Evolutionary conservation across 2,329 filamentous ascomycete species (phyloP).

Genomic region (Sclerotinia trifoliorum): DNA sequence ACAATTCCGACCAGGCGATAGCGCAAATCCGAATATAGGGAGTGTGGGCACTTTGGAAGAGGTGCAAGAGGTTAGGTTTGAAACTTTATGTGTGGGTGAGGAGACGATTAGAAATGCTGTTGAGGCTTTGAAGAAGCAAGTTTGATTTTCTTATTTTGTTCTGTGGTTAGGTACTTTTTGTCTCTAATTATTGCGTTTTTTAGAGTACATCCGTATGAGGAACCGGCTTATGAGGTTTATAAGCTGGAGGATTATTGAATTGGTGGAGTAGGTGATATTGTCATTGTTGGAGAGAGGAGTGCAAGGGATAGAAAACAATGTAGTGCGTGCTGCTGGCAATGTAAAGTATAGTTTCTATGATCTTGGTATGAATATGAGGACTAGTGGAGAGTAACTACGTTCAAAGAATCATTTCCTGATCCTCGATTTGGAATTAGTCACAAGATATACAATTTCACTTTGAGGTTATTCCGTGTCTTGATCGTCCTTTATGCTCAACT

Average conservation of each 20-base stretch:
- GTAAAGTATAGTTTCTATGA: neutral
- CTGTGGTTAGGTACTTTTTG: no score
- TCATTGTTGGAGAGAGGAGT: neutral
- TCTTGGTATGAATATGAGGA: neutral
- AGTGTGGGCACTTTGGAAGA: constrained; percentile 55
- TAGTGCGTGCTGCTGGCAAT: neutral
- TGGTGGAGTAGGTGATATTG: neutral
- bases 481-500: neutral
- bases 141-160: constrained; percentile 26
- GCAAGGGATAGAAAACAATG: neutral
- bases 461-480: neutral
- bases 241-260: constrained; percentile 46
- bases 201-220: constrained; percentile 51
- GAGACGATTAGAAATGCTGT: constrained; percentile 57
- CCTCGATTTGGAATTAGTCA: neutral
- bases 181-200: constrained; percentile 24
- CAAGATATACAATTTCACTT: no score
- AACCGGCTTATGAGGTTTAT: constrained; percentile 50
- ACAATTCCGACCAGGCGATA: constrained; percentile 62
- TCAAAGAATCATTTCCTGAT: neutral
- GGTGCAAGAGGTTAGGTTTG: constrained; percentile 59
- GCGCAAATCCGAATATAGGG: constrained; percentile 64
- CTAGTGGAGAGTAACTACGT: neutral
- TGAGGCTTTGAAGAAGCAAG: constrained; percentile 62
- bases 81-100: constrained; percentile 60